A percentile compares a stretch with the other conserved stretches of the same genome.
These are phyloP conservation scores for Claviceps quebecensis DNA, from an alignment of 2,329 filamentous ascomycete genomes.

Conservation along the genomic window DNA sequence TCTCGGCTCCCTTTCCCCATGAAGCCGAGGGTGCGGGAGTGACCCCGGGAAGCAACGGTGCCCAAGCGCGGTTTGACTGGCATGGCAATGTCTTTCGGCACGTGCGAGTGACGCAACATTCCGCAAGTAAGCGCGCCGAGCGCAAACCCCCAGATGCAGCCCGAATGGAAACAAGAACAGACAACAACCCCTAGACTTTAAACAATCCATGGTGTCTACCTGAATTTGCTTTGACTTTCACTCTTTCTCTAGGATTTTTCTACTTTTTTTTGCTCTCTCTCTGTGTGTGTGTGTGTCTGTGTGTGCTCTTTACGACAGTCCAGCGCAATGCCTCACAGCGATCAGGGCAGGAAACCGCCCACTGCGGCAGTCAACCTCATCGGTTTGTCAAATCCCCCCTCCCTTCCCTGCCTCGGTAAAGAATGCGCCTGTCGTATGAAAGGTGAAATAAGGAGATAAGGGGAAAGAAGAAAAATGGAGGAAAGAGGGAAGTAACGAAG, in stretches of 20 bases:
- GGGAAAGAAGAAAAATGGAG: too few relatives aligned
- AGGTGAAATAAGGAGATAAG: too few relatives aligned
- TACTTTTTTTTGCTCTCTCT: background rate
- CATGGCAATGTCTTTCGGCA: background rate
- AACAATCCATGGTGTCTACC: too few relatives aligned
- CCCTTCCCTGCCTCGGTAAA: background rate
- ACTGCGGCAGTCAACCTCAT: conserved; percentile 85
- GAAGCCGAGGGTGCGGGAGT: too few relatives aligned
- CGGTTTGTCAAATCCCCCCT: conserved; percentile 37
- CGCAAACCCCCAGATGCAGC: too few relatives aligned
- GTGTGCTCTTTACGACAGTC: background rate
- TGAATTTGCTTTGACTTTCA: too few relatives aligned
- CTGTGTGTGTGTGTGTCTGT: background rate
- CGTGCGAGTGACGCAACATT: background rate
- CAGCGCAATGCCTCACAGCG: conserved; percentile 19
- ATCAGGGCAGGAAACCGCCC: conserved; percentile 54
- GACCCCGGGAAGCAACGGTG: too few relatives aligned
- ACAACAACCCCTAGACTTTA: too few relatives aligned
- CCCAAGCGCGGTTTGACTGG: too few relatives aligned
- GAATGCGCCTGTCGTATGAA: background rate
- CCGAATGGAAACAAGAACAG: too few relatives aligned
- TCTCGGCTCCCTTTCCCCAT: too few relatives aligned
- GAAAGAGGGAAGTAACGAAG: background rate
- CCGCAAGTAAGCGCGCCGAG: too few relatives aligned
- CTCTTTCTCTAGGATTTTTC: background rate